Conservation (phyloP, 2,329 filamentous ascomycete species). For the Paraconiothyrium brasiliense region DNA sequence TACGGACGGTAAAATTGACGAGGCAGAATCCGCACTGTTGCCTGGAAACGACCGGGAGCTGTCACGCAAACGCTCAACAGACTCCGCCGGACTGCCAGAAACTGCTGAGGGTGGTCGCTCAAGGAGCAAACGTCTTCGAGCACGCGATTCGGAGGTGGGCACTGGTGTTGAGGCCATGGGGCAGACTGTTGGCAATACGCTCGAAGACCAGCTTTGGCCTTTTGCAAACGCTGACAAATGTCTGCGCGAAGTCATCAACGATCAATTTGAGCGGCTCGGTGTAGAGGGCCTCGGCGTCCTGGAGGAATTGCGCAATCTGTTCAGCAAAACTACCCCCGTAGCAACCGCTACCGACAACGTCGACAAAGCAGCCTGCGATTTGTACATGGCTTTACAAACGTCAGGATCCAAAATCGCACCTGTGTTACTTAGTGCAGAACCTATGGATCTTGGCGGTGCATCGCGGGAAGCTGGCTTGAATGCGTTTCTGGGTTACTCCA, state of each 20-base stretch:
- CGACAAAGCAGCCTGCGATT: conserved; percentile 53
- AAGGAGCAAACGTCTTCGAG: conserved; percentile 69
- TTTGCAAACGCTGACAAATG: conserved; percentile 66
- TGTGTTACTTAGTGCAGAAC: conserved; percentile 60
- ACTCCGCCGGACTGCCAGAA: conserved; percentile 67
- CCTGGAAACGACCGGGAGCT: conserved; percentile 50
- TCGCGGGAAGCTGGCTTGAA: conserved; percentile 62
- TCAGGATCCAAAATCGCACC: conserved; percentile 55
- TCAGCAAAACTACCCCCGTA: conserved; percentile 30
- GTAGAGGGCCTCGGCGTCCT: conserved; percentile 58
- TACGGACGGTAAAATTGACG: conserved; percentile 27
- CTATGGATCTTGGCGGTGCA: conserved; percentile 59
- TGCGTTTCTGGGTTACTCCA: conserved; percentile 66
- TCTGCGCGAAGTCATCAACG: conserved; percentile 63
- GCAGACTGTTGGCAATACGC: conserved; percentile 64
- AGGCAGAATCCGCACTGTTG: conserved; percentile 21
- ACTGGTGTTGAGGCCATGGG: conserved; percentile 57
- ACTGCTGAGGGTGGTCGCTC: conserved; percentile 64
- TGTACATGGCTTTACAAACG: conserved; percentile 50
- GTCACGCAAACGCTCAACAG: conserved; percentile 68
- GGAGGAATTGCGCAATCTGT: conserved; percentile 44
- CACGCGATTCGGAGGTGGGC: conserved; percentile 62
- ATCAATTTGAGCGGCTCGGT: conserved; percentile 62
- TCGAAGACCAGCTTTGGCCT: conserved; percentile 63
- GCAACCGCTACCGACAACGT: conserved; percentile 26